Base-by-base conservation (phyloP, 805 yeast species). In the Yamadazyma takamatsuzukensis region DNA sequence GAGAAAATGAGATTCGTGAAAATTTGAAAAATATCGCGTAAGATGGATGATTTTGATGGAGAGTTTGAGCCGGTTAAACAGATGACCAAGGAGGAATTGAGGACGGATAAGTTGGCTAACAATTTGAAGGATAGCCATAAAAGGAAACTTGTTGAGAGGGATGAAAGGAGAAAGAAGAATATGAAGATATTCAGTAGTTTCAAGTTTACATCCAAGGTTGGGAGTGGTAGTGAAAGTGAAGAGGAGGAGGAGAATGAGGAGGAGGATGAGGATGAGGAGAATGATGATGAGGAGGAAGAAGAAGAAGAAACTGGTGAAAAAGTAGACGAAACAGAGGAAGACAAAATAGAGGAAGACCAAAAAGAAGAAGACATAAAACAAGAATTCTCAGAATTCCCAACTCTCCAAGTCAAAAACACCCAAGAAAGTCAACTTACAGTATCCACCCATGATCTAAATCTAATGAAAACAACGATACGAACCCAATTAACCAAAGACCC, bases 21-120 rank as follows among this genome's bases (percentile, higher is more conserved):
- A n/a, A n/a, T n/a, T n/a, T n/a, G n/a, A n/a, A n/a, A n/a, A n/a
- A n/a, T n/a, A n/a, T n/a, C n/a, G n/a, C n/a, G n/a, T n/a, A n/a
- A n/a, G n/a, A n/a, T n/a, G n/a, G n/a, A n/a, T 13, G 65, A 56
- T 27, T 56, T 59, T 25, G 54, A 48, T 7, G 53, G 53, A 4
- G 66, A 61, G 36, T 61, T 61, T 30, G 39, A 29, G 12, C 48
- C 62, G 6, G 42, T 61, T n/a, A 55, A 48, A 32, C 33, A 38
- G 16, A 36, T 55, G 27, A 37, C 56, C 12, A 30, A 27, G 8
- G 44, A 47, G 5, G 56, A 52, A 25, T 29, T 45, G 15, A 32
- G 35, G 21, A 36, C 40, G 18, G 54, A 49, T 29, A 30, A 34
- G 15, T 33, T 56, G 30, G 27, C 53, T 7, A 40, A 41, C 40